phyloP scores from a whole-genome alignment of 192 early-diverging fungal species.

The Umbelopsis isabellina region DNA sequence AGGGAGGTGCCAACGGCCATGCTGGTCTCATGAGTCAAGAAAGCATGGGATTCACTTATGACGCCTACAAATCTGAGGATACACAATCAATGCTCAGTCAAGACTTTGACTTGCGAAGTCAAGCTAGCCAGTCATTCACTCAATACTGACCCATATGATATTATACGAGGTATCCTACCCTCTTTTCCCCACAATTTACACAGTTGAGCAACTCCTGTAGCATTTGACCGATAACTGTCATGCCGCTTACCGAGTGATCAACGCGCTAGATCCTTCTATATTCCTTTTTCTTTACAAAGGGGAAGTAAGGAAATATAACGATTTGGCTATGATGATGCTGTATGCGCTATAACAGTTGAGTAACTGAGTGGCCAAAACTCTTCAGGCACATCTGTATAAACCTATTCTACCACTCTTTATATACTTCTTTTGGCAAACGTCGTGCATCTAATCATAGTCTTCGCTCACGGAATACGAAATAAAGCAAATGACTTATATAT shows the following conservation, averaged over 20 bases:
- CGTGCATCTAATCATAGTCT: too few relatives aligned
- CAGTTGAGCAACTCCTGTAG: too few relatives aligned
- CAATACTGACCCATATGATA: slow-evolving; percentile 44
- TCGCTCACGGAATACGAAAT: too few relatives aligned
- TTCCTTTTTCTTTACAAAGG: too few relatives aligned
- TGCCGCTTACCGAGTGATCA: too few relatives aligned
- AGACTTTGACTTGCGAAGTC: slow-evolving; percentile 56
- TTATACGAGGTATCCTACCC: neutral
- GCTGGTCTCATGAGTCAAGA: slow-evolving; percentile 57
- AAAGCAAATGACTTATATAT: too few relatives aligned
- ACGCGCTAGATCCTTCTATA: too few relatives aligned
- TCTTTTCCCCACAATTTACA: too few relatives aligned
- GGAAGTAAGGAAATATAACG: too few relatives aligned
- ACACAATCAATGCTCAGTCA: slow-evolving; percentile 57
- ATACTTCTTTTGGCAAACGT: neutral
- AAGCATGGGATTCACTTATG: slow-evolving; percentile 49
- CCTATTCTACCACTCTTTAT: slow-evolving; percentile 3
- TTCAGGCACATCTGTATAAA: neutral
- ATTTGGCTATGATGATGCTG: slow-evolving; percentile 1
- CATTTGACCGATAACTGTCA: too few relatives aligned
- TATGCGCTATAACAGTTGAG: neutral
- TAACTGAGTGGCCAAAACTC: neutral
- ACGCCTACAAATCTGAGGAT: slow-evolving; percentile 65
- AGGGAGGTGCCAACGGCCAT: slow-evolving; percentile 25
- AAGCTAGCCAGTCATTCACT: slow-evolving; percentile 58